Base-by-base conservation (phyloP, 2,329 filamentous ascomycete genomes). In the Aspergillaceae sp. region DNA sequence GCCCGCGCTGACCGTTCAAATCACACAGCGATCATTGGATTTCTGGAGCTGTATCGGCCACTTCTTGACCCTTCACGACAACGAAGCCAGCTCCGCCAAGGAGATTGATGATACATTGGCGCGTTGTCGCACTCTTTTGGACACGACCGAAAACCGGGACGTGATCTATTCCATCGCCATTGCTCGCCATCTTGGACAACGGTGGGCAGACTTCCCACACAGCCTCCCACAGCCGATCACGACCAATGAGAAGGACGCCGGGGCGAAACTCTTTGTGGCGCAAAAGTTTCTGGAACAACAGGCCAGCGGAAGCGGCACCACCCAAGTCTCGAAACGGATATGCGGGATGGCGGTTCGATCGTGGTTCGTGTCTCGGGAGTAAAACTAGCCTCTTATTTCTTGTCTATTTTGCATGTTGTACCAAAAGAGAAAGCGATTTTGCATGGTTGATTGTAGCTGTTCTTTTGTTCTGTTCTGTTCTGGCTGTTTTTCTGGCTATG, bases 131-230 rank as follows among this genome's bases (percentile, higher is more conserved):
- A 76, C 76, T 46, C 74, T 91, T 26, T 75, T 95, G 8, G 85
- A 88, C 55, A 84, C 84, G 41, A 79, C 84, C 27, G 90, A 96
- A 68, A 92, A 91, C 58, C 82, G 90, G 44, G 89, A 96, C 62
- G 84, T 95, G 11, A 79, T 96, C 47, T 95, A 95, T 67, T 92
- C 87, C 0, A 84, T 95, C 53, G 87, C 86, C 6, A 80, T 94
- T 46, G 82, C 86, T 10, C 82, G 88, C 28, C 81, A 90, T 51
- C 74, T 89, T 42, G 82, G 85, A 40, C 80, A 82, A 30, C 78
- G 81, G 40, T 80, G 77, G 58, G 77, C 77, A 9, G 71, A 80
- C 7, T 77, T 76, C 52, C 78, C 78, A 30, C 77, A 77, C 51
- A 76, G 70, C 49, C 72, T 75, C 27, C 69, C 77, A 5, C 64